Evolutionary conservation across 1,284 basidiomycete genomes (phyloP).

Genomic region (Dichomitus squalens): DNA sequence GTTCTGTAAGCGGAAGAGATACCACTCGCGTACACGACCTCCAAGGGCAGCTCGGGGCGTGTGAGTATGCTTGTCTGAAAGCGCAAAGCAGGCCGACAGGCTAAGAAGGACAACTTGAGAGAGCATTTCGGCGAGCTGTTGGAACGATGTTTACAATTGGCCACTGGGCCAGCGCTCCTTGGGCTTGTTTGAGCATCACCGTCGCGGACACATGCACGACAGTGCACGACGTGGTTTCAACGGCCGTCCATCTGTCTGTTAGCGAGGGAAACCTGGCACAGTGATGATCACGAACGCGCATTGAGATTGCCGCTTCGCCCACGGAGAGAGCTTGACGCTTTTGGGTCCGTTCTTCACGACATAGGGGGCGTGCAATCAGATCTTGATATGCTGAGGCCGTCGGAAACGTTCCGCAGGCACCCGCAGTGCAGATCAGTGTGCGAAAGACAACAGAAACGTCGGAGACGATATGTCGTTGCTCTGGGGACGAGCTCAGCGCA

Average conservation of each 20-base stretch:
- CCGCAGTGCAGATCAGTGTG: slow-evolving; percentile 25
- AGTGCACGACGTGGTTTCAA: not conserved
- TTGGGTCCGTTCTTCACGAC: not conserved
- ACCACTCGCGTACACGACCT: no score
- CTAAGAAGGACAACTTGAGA: not conserved
- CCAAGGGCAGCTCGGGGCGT: no score
- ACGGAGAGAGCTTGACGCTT: not conserved
- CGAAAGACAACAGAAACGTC: slow-evolving; percentile 6
- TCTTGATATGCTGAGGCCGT: slow-evolving; percentile 2
- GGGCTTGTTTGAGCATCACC: not conserved
- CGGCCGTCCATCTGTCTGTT: not conserved
- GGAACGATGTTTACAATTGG: not conserved
- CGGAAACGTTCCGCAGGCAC: not conserved
- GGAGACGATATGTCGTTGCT: slow-evolving; percentile 16
- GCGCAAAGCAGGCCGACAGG: no score
- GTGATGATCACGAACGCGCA: not conserved
- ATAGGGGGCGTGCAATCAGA: slow-evolving; percentile 3
- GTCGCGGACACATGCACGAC: not conserved
- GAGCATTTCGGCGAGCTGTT: not conserved
- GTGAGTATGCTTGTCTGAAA: not conserved
- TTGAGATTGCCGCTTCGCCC: not conserved
- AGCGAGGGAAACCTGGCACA: not conserved
- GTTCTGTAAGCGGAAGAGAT: not conserved
- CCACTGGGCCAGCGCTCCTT: not conserved
- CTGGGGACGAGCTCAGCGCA: slow-evolving; percentile 12